Base-by-base conservation (phyloP, 371 early-diverging fungal species). In the Conidiobolus incongruus region DNA sequence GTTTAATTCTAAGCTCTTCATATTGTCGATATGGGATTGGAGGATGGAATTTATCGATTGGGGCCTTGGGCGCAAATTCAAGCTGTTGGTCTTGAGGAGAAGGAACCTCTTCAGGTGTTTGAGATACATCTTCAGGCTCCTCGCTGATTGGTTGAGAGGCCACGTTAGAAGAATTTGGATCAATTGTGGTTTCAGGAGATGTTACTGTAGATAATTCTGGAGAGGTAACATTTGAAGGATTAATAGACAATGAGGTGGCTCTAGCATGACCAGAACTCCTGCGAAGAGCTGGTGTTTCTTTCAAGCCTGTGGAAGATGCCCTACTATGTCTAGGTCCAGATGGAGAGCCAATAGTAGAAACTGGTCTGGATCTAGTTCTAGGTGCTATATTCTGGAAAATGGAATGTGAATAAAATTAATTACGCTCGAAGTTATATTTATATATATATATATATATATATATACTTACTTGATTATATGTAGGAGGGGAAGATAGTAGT, bases 1-100 rank as follows among this genome's bases (percentile, higher is more conserved):
- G 61, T 53, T 81, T 81, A 35, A 79, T 59, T n/a, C 75, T 69
- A 38, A 88, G 57, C 44, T 88, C 91, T 39, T 88, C 86, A 41
- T 71, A 66, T 33, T 86, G 80, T 52, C 0, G 77, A 55, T 2
- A 80, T 64, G 26, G 53, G 62, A 38, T 26, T 15, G 21, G 21
- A 8, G 34, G 10, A 23, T 30, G 17, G 2, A 12, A 35, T 16
- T 31, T 35, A 29, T 38, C 38, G 7, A 22, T 38, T n/a, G 21
- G 28, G 13, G 38, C 1, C 13, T n/a, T 26, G 2, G 35, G 38
- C 19, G 37, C 30, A 22, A 29, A 36, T 30, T 45, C 38, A 12
- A 20, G 38, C 21, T 32, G 32, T 7, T n/a, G n/a, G n/a, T 32
- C 32, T 34, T 32, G 17, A 7, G 36, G 7, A 19, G 23, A 21